Conservation (phyloP, 2,329 filamentous ascomycete genomes). For the Dothiorella sarmentorum region DNA sequence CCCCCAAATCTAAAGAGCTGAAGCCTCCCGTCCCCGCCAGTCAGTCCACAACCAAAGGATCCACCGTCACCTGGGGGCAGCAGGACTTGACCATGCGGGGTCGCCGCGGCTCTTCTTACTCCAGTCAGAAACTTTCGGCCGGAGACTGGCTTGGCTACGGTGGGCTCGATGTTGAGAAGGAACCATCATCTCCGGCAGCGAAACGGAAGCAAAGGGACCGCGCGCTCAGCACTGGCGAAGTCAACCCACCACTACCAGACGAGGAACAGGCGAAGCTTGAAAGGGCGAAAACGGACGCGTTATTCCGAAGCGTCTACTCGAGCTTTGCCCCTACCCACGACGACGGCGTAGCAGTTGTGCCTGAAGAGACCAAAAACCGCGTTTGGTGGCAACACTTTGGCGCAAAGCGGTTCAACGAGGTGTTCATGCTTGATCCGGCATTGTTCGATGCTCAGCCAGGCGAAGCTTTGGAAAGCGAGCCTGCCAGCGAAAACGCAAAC, state of each 20-base stretch:
- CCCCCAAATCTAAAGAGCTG: constrained; percentile 61
- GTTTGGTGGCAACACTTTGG: constrained; percentile 76
- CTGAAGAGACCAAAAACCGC: constrained; percentile 63
- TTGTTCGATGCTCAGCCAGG: constrained; percentile 29
- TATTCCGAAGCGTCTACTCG: constrained; percentile 75
- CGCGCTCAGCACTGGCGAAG: constrained; percentile 62
- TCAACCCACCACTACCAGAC: constrained; percentile 51
- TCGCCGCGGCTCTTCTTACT: constrained; percentile 55
- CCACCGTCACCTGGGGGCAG: constrained; percentile 48
- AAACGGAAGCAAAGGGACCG: constrained; percentile 69
- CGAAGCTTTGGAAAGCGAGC: constrained; percentile 18
- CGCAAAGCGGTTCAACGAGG: constrained; percentile 61
- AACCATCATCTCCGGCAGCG: constrained; percentile 56
- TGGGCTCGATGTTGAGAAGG: constrained; percentile 40
- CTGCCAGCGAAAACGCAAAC: constrained; percentile 37
- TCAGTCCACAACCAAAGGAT: constrained; percentile 59
- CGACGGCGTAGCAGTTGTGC: constrained; percentile 66
- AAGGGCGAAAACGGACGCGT: constrained; percentile 65
- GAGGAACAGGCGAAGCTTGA: constrained; percentile 42
- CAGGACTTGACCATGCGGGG: constrained; percentile 53
- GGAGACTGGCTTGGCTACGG: constrained; percentile 64
- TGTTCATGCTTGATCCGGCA: constrained; percentile 55
- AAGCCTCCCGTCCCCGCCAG: constrained; percentile 71
- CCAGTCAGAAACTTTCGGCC: constrained; percentile 60
- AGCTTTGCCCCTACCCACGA: constrained; percentile 76